phyloP scores from a whole-genome alignment of 768 basidiomycete species.

The Serendipita sp. region DNA sequence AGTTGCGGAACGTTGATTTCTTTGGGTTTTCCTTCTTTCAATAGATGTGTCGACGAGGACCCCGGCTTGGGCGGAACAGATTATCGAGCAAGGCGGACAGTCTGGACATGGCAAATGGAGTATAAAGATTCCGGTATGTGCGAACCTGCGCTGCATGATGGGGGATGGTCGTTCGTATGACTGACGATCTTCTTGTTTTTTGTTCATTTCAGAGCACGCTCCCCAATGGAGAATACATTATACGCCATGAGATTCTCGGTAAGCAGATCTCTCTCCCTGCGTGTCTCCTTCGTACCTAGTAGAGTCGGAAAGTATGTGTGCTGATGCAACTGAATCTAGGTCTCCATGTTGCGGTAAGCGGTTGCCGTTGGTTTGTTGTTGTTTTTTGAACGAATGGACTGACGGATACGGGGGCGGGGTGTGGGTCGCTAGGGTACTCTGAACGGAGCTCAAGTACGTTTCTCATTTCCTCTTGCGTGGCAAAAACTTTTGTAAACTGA shows the following conservation, averaged over 20 bases:
- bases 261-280: not conserved
- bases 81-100: not conserved
- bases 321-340: not conserved
- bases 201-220: not conserved
- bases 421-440: not conserved
- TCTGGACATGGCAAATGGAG: conserved; percentile 3
- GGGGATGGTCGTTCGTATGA: no score
- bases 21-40: no score
- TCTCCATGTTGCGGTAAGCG: not conserved
- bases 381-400: no score
- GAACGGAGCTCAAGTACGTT: conserved; percentile 1
- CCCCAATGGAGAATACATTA: conserved; percentile 4
- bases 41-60: conserved; percentile 9
- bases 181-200: not conserved
- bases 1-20: no score
- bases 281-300: not conserved
- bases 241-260: conserved; percentile 6
- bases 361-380: no score
- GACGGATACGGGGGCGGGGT: no score
- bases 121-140: not conserved
- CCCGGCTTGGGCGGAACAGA: conserved; percentile 10
- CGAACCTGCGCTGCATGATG: no score
- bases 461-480: not conserved
- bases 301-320: not conserved
- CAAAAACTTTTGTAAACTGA: not conserved